Conservation (phyloP, 352 stramenopile genomes). For the Pythium aquatile region DNA sequence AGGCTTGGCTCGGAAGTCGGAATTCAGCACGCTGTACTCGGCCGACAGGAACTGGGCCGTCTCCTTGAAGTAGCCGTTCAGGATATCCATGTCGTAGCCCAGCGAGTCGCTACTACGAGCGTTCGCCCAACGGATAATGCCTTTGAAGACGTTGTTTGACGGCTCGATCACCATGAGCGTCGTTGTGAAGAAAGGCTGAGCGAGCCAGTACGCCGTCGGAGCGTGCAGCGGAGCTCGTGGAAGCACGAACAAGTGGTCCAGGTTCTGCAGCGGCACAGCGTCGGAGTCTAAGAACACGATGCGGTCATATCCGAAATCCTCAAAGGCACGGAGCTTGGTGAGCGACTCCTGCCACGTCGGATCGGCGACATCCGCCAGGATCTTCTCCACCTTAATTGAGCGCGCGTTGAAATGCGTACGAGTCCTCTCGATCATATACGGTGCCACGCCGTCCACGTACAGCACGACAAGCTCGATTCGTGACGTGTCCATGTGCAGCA, state of each 20-base stretch:
- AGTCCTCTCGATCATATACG: not conserved
- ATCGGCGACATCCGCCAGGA: conserved; percentile 12
- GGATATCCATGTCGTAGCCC: conserved; percentile 33
- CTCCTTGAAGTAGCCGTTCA: conserved; percentile 31
- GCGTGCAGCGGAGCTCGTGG: conserved; percentile 25
- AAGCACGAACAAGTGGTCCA: conserved; percentile 33
- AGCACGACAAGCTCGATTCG: conserved; percentile 23
- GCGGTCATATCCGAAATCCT: conserved; percentile 23
- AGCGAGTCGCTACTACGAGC: conserved; percentile 12
- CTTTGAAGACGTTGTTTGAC: conserved; percentile 19
- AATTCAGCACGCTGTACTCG: conserved; percentile 38
- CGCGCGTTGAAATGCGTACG: conserved; percentile 4
- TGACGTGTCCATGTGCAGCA: conserved; percentile 19
- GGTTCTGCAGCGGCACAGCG: conserved; percentile 30
- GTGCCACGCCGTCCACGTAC: conserved; percentile 6
- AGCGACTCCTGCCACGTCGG: conserved; percentile 22
- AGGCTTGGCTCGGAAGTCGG: conserved; percentile 28
- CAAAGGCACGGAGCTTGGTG: conserved; percentile 21
- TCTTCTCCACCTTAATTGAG: conserved; percentile 11
- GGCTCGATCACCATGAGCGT: conserved; percentile 35
- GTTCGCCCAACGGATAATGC: conserved; percentile 24
- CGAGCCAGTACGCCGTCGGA: conserved; percentile 33
- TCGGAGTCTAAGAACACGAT: conserved; percentile 39
- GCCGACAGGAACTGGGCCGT: conserved; percentile 17
- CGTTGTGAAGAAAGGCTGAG: conserved; percentile 33